Evolutionary conservation across 805 yeast genomes (phyloP), one percentile per base, ranked within the genome.

Genomic region (Candida chauliodis): DNA sequence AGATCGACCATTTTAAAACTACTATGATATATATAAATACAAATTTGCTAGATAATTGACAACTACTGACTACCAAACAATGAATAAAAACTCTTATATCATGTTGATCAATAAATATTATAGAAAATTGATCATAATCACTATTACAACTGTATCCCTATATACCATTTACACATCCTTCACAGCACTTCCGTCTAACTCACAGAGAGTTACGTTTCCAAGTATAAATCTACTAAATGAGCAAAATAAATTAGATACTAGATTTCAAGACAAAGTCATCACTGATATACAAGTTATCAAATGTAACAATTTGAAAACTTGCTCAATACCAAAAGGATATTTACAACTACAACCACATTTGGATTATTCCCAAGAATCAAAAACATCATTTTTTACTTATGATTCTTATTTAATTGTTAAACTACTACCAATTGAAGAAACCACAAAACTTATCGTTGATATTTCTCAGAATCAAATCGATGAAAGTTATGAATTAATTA

Each of bases 261-360:
- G 8, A 36, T 25, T 24, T 4, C 8, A 16, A 11, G 13, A 28
- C 20, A 24, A 29, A n/a, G 15, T 38, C 2, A 36, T 42, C 16
- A 24, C 34, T n/a, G 45, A 42, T 27, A 15, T 42, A 4, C 6
- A 10, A 10, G 15, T 38, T 18, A n/a, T 30, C 8, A 28, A 34
- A 17, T 42, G 45, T 36, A 24, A 32, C 18, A 8, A 25, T 5
- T 18, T 34, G 5, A 20, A 21, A 5, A 7, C 13, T n/a, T 25
- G 38, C 13, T 21, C 15, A 6, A 22, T 36, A n/a, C 45, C 45
- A 15, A 14, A 29, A 5, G 43, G 39, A 3, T 42, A 38, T 28
- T 33, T 17, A 2, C 27, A 32, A 26, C 13, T 42, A 4, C 18
- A 20, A 21, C 45, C 45, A 16, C 36, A 30, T n/a, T 25, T 42